A percentile compares a stretch with the other conserved stretches of the same genome.
phyloP scores from a whole-genome alignment of 2,329 filamentous ascomycete genomes.

The Thelonectria blattea region DNA sequence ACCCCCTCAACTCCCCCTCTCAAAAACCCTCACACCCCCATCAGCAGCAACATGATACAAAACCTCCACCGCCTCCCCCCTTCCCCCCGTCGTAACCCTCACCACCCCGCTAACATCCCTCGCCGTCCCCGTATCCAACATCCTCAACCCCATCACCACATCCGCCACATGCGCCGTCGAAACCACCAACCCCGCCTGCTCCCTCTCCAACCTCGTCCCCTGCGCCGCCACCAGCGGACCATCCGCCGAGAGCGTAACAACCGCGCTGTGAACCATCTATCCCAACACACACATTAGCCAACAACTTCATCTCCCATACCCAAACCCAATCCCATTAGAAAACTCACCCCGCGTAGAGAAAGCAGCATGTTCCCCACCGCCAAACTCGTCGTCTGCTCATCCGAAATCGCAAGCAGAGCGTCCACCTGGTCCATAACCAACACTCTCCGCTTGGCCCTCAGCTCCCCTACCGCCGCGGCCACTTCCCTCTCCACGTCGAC shows the following conservation, averaged over 20 bases:
- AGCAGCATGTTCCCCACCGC: slow-evolving; percentile 63
- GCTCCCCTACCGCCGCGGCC: slow-evolving; percentile 46
- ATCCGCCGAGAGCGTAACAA: slow-evolving; percentile 76
- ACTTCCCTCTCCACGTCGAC: slow-evolving; percentile 49
- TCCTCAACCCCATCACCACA: slow-evolving; percentile 73
- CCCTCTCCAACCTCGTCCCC: slow-evolving; percentile 69
- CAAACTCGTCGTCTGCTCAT: slow-evolving; percentile 50
- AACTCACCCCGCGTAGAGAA: slow-evolving; percentile 66
- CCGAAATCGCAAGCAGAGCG: slow-evolving; percentile 65
- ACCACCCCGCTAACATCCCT: slow-evolving; percentile 90
- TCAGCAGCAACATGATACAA: slow-evolving; percentile 83
- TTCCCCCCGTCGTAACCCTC: slow-evolving; percentile 63
- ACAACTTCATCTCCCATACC: too few species aligned
- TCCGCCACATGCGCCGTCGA: slow-evolving; percentile 76
- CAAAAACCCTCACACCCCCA: slow-evolving; percentile 82
- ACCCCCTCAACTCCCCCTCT: slow-evolving; percentile 62
- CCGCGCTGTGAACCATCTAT: slow-evolving; percentile 67
- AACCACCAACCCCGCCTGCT: slow-evolving; percentile 74
- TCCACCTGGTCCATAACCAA: slow-evolving; percentile 72
- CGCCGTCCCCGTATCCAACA: slow-evolving; percentile 86
- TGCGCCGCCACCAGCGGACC: slow-evolving; percentile 69
- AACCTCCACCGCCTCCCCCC: slow-evolving; percentile 69
- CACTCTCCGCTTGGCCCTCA: slow-evolving; percentile 50
- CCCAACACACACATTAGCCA: background rate
- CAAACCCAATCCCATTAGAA: too few species aligned